Conservation (phyloP, 768 basidiomycete genomes). For the Pleurotus djamor region DNA sequence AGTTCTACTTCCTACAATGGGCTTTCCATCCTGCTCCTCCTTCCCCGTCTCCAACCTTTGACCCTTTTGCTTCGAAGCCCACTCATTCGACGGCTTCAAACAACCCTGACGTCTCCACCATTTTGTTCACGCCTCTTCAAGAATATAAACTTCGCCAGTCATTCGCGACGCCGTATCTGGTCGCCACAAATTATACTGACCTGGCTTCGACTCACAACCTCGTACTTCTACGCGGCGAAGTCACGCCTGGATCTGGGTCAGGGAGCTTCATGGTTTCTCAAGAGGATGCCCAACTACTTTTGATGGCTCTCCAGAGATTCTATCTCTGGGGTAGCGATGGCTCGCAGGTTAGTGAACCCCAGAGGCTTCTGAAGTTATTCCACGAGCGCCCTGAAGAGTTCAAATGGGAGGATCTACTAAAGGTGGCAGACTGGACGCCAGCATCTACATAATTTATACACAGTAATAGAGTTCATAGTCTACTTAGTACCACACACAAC, state of each 20-base stretch:
- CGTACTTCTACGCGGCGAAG: slow-evolving; percentile 89
- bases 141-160: slow-evolving; percentile 87
- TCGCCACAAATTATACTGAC: slow-evolving; percentile 91
- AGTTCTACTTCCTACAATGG: slow-evolving; percentile 92
- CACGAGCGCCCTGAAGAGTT: slow-evolving; percentile 80
- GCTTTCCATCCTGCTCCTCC: slow-evolving; percentile 74
- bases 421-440: slow-evolving; percentile 32
- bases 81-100: slow-evolving; percentile 18
- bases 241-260: slow-evolving; percentile 53
- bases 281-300: slow-evolving; percentile 81
- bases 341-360: slow-evolving; percentile 32
- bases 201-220: slow-evolving; percentile 74
- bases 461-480: neutral
- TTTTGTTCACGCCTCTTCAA: slow-evolving; percentile 89
- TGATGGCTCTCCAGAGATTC: slow-evolving; percentile 81
- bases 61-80: slow-evolving; percentile 40
- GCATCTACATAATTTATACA: neutral
- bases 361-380: slow-evolving; percentile 62
- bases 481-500: no score
- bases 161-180: slow-evolving; percentile 90
- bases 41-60: slow-evolving; percentile 41
- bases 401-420: slow-evolving; percentile 78
- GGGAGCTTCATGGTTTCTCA: slow-evolving; percentile 61
- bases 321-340: slow-evolving; percentile 60
- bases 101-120: slow-evolving; percentile 63